Conservation (phyloP, 2,329 filamentous ascomycete species). For the Gaeumannomyces tritici region DNA sequence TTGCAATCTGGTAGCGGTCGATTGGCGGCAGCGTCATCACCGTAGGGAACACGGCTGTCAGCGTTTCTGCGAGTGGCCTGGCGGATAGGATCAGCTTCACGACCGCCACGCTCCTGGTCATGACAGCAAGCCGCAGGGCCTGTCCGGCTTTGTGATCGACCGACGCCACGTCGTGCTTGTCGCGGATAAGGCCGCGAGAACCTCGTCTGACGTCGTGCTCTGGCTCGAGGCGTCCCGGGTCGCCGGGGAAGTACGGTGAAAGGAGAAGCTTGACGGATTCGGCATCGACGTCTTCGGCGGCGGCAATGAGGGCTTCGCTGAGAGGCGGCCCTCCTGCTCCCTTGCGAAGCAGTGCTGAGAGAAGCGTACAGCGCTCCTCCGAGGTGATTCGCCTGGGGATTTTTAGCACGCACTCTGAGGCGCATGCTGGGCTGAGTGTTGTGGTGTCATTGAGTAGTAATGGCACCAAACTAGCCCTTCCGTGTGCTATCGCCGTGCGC, state of each 20-base stretch:
- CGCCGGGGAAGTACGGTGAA: conserved; percentile 33
- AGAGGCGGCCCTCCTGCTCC: conserved; percentile 38
- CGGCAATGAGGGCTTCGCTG: conserved; percentile 40
- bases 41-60: conserved; percentile 38
- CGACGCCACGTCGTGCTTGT: conserved; percentile 40
- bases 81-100: conserved; percentile 34
- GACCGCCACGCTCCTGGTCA: conserved; percentile 33
- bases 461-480: conserved; percentile 35
- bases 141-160: conserved; percentile 41
- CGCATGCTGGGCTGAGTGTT: conserved; percentile 30
- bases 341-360: conserved; percentile 36
- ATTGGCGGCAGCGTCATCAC: conserved; percentile 30
- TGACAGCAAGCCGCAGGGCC: conserved; percentile 39
- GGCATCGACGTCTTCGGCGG: conserved; percentile 35
- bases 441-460: conserved; percentile 36
- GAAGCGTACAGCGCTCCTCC: conserved; percentile 33
- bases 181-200: conserved; percentile 21
- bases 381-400: conserved; percentile 36
- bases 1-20: conserved; percentile 37
- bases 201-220: conserved; percentile 17
- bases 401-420: conserved; percentile 38
- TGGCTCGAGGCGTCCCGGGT: conserved; percentile 13
- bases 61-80: conserved; percentile 35
- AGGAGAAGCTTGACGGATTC: conserved; percentile 39
- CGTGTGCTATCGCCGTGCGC: conserved; percentile 35